Evolutionary conservation across 805 yeast genomes (phyloP), one percentile per base, ranked within the genome.

Genomic region (Kazachstania taianensis): DNA sequence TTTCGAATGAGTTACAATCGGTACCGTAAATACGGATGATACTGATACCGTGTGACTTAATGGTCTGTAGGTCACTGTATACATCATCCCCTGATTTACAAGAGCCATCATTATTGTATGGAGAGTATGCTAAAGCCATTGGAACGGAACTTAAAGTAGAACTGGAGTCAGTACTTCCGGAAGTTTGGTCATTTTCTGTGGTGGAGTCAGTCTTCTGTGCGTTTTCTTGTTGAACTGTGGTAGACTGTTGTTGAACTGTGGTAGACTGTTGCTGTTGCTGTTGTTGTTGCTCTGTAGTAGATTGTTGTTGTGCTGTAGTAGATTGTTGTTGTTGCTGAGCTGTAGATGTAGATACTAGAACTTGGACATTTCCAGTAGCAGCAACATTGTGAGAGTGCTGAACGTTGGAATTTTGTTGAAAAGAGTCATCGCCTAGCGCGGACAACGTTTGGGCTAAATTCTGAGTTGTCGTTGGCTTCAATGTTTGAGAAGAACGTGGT

Each of bases 1-100:
- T 75, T 20, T 68, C 52, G 33, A 82, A 59, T 18, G 81, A 72
- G 55, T 72, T 67, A 65, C 96, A 87, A 59, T 87, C 96, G 40
- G 83, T 80, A 48, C 94, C 94, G 55, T 87, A 87, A 36, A 84
- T 56, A 65, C 96, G 75, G 36, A 87, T 62, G 35, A 70, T 70
- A 27, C 61, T 53, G 48, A 86, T 77, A 37, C 85, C 82, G 52
- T 73, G 75, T 38, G 70, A 55, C 18, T 60, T 52, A 48, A 87
- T 81, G 41, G 62, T 49, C 20, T 63, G 45, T 40, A 87, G 65
- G 57, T 87, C 96, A 16, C 62, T 42, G 32, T 57, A 40, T 30
- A 87, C 81, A 10, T 70, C 53, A 37, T 52, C 62, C 30, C 67
- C 59, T 41, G 63, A 65, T 54, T 83, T 86, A 64, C 96, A 86